Evolutionary conservation across 1,139 yeast species (phyloP).

Genomic region (Saccharomyces hybrid): DNA sequence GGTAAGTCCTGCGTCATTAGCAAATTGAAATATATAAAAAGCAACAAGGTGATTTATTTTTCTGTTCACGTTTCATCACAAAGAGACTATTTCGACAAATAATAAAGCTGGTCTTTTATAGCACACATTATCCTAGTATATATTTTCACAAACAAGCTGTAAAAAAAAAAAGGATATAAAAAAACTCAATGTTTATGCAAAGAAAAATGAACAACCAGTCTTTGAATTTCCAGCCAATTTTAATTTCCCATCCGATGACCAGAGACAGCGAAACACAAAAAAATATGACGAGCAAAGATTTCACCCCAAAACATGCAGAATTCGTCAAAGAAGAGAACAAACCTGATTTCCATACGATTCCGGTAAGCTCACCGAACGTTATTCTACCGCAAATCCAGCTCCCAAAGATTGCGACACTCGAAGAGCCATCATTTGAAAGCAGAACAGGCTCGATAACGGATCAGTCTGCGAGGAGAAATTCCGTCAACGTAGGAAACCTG

Average conservation of each 20-base stretch:
- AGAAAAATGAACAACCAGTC: neutral
- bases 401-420: neutral
- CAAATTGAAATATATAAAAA: neutral
- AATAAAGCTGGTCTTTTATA: neutral
- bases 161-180: neutral
- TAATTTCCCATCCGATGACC: neutral
- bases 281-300: neutral
- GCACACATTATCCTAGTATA: neutral
- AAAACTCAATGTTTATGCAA: neutral
- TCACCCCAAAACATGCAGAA: neutral
- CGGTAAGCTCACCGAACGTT: neutral
- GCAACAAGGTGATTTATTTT: neutral
- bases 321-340: neutral
- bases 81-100: neutral
- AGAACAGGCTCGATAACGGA: neutral
- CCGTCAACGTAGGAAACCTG: conserved; percentile 4
- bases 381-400: neutral
- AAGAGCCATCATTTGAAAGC: neutral
- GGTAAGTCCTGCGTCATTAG: neutral
- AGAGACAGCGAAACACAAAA: neutral
- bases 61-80: neutral
- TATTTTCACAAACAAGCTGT: neutral
- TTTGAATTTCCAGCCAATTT: neutral
- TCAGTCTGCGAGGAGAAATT: conserved; percentile 1
- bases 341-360: neutral